Base-by-base conservation (phyloP, 257 asterid genomes). In the Galeopsis tetrahit region DNA sequence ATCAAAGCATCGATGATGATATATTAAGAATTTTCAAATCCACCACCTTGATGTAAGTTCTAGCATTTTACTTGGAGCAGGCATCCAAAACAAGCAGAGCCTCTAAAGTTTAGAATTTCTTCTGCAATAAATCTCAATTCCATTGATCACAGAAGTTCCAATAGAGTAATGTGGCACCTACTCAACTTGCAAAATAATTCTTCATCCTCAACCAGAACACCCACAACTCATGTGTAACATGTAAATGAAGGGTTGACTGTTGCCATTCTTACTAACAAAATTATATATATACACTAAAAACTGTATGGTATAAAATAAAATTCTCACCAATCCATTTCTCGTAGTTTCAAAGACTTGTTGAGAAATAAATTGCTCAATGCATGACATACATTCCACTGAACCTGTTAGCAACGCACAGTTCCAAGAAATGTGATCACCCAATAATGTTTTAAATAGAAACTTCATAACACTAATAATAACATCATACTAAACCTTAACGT, bases 351-450 rank as follows among this genome's bases (percentile, higher is more conserved):
- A 15, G 86, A 80, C 73, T 79, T 82, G 80, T 93, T 93, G 79
- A 81, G 78, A 82, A 93, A 91, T 65, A 93, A 87, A 80, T 93
- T 89, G 92, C 98, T 89, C 80, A 93, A 74, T 69, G 98, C 96
- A 63, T 89, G 96, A 75, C 97, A 93, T 69, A 91, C 97, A 68
- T 93, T 93, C 98, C 97, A 91, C 78, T 93, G 98, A 66, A 93
- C 98, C 98, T 93, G 94, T 75, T 61, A 71, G 68, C 61, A 77
- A 69, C 17, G 57, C 46, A 48, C 74, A 58, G 17, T 55, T 60
- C 51, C 51, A 70, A 71, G 44, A 70, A 55, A 35, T 35, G 21
- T 39, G 68, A 70, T 61, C 58, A 43, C 63, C 11, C 57, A 53
- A 75, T 63, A 56, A 57, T 70, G 66, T 67, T 43, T 63, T 66